These are phyloP conservation scores for Asclepias syriaca DNA, from an alignment of 257 asterid species.

Conservation along the genomic window DNA sequence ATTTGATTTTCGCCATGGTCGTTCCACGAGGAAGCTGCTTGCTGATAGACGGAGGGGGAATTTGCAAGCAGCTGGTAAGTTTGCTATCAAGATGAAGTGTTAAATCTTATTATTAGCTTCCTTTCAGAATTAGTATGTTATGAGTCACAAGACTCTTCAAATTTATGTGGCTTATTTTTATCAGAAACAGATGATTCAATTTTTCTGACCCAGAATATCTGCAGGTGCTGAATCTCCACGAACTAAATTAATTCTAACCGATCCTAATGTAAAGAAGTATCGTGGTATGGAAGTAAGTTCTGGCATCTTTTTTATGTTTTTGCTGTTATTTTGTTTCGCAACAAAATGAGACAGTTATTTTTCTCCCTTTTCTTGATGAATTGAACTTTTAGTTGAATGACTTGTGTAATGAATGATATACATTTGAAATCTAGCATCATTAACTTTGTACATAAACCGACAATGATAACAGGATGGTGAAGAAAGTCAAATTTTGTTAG, in stretches of 20 bases:
- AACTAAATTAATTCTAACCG: conserved; percentile 18
- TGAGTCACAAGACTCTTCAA: neutral
- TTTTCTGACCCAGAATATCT: conserved; percentile 7
- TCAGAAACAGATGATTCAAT: neutral
- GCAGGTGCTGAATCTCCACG: conserved; percentile 40
- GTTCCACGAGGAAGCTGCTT: conserved; percentile 63
- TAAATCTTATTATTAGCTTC: neutral
- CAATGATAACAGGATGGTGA: conserved; percentile 38
- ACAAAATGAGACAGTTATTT: neutral
- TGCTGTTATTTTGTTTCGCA: neutral
- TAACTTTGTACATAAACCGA: conserved; percentile 1
- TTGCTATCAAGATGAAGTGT: conserved; percentile 1
- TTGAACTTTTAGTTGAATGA: conserved; percentile 3
- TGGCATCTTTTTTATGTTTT: conserved; percentile 2
- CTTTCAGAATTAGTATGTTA: neutral
- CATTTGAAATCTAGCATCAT: neutral
- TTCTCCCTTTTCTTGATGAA: conserved; percentile 4
- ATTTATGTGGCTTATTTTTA: neutral
- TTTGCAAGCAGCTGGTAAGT: conserved; percentile 53
- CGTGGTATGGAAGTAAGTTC: conserved; percentile 37
- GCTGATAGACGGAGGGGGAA: conserved; percentile 52
- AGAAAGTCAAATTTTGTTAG: conserved; percentile 29
- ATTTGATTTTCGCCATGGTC: conserved; percentile 73
- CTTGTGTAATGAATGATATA: conserved; percentile 4
- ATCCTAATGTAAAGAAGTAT: conserved; percentile 18